These are phyloP conservation scores for Collybiopsis confluens DNA, from an alignment of 768 basidiomycete species.

Conservation along the genomic window DNA sequence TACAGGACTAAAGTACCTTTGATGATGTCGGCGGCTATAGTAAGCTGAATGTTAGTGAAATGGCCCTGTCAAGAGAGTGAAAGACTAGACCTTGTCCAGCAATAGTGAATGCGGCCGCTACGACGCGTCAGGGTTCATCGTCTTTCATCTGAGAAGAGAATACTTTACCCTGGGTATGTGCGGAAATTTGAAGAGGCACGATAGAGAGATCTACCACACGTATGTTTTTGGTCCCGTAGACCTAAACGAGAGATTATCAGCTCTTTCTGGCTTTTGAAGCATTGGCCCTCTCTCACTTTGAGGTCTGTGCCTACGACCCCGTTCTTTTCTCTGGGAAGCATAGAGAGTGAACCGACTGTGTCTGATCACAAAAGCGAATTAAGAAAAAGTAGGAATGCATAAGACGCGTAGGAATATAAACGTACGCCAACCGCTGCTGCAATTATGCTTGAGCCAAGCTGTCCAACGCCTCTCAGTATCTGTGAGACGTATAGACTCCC, in stretches of 20 bases:
- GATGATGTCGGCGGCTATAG: slow-evolving; percentile 1
- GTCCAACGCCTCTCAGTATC: neutral
- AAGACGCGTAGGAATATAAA: slow-evolving; percentile 2
- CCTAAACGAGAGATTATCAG: slow-evolving; percentile 13
- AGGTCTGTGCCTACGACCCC: slow-evolving; percentile 49
- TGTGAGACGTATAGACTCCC: neutral
- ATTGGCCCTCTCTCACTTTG: slow-evolving; percentile 24
- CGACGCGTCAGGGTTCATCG: neutral
- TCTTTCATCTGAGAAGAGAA: neutral
- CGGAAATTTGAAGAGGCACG: slow-evolving; percentile 45
- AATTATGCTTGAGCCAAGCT: slow-evolving; percentile 17
- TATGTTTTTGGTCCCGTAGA: slow-evolving; percentile 56
- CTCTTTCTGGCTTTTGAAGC: slow-evolving; percentile 19
- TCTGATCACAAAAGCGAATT: slow-evolving; percentile 24
- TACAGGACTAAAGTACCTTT: neutral
- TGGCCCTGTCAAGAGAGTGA: neutral
- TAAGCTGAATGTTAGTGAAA: neutral
- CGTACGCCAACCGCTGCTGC: slow-evolving; percentile 23
- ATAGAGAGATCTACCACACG: slow-evolving; percentile 53
- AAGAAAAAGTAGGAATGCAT: slow-evolving; percentile 15
- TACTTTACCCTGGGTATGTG: slow-evolving; percentile 39
- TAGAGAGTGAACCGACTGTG: slow-evolving; percentile 44
- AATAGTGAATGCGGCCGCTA: slow-evolving; percentile 41
- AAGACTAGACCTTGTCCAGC: slow-evolving; percentile 39
- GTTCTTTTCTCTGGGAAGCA: slow-evolving; percentile 46